These are phyloP conservation scores for Dictyostelium discoideum DNA, from an alignment of 78 protist genomes.

Conservation along the genomic window dicty_2.7 NC_007090.3:4132501-4133000, in stretches of 20 bases:
- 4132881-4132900: not conserved
- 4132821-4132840: no score
- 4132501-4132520: slow-evolving; percentile 15
- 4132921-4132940: slow-evolving; percentile 49
- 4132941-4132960: slow-evolving; percentile 68
- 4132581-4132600: no score
- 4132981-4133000: slow-evolving; percentile 73
- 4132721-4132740: slow-evolving; percentile 28
- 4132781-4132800: not conserved
- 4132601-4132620: no score
- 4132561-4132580: not conserved
- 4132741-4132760: slow-evolving; percentile 40
- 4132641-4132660: slow-evolving; percentile 65
- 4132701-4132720: slow-evolving; percentile 53
- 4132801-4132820: not conserved
- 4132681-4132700: slow-evolving; percentile 53
- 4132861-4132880: not conserved
- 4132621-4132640: not conserved
- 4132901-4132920: not conserved
- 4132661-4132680: slow-evolving; percentile 73
- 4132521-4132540: not conserved
- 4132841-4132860: no score
- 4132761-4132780: not conserved
- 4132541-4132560: not conserved
- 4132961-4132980: slow-evolving; percentile 66